Evolutionary conservation across 768 basidiomycete genomes (phyloP).

Genomic region (Rhodotorula taiwanensis): DNA sequence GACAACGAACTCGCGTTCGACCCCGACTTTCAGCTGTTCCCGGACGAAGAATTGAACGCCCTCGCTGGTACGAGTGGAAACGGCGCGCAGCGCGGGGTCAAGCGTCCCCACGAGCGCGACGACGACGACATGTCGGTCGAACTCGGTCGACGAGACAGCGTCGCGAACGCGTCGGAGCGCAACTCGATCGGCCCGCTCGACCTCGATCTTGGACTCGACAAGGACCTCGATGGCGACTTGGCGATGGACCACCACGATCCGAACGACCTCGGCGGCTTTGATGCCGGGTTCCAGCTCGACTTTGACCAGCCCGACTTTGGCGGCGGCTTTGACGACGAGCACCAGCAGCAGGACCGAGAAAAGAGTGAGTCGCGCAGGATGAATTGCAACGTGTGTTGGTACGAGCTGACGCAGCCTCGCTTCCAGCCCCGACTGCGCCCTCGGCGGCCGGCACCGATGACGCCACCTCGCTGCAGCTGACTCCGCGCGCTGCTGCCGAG

Average conservation of each 20-base stretch:
- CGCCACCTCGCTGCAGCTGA: constrained; percentile 39
- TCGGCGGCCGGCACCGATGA: constrained; percentile 3
- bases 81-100: constrained; percentile 47
- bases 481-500: constrained; percentile 52
- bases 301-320: constrained; percentile 59
- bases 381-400: constrained; percentile 45
- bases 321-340: constrained; percentile 62
- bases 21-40: constrained; percentile 72
- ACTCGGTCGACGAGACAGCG: constrained; percentile 23
- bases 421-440: constrained; percentile 8
- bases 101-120: constrained; percentile 40
- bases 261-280: constrained; percentile 35
- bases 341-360: constrained; percentile 55
- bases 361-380: constrained; percentile 48
- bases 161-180: constrained; percentile 39
- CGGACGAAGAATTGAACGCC: constrained; percentile 46
- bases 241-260: constrained; percentile 13
- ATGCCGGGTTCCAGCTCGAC: constrained; percentile 35
- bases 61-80: constrained; percentile 7
- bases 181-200: constrained; percentile 58
- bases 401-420: not conserved
- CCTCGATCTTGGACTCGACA: not conserved
- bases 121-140: constrained; percentile 52
- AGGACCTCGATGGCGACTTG: constrained; percentile 12
- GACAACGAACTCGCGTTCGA: constrained; percentile 42